These are phyloP conservation scores for Desmodesmus armatus DNA, from an alignment of 139 green algal species.

Conservation along the genomic window DNA sequence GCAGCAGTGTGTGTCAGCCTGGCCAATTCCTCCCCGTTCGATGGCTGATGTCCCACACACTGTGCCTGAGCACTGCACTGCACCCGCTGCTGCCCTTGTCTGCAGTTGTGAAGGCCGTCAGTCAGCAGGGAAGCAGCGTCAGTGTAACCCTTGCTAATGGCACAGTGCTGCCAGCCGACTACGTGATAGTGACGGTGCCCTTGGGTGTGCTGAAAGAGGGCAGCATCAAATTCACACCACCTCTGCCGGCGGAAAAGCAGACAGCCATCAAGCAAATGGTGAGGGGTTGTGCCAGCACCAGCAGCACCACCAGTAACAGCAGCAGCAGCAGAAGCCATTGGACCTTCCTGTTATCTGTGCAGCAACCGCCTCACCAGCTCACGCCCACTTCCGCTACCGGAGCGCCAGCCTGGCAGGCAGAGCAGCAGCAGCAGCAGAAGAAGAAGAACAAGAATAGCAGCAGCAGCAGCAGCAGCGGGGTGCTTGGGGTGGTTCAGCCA, in stretches of 20 bases:
- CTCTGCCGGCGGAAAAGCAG: constrained; percentile 63
- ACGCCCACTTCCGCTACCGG: too few species aligned
- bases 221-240: constrained; percentile 67
- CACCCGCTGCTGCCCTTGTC: too few species aligned
- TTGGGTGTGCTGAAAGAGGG: constrained; percentile 67
- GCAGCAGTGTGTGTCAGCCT: too few species aligned
- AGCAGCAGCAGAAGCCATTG: neutral
- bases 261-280: constrained; percentile 78
- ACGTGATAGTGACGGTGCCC: constrained; percentile 74
- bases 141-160: neutral
- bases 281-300: neutral
- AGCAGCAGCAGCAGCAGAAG: too few species aligned
- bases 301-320: neutral
- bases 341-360: too few species aligned
- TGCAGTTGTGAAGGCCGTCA: constrained; percentile 33
- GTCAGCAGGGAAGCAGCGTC: neutral
- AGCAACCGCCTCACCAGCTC: too few species aligned
- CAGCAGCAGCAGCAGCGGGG: too few species aligned
- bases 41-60: neutral
- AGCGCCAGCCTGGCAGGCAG: too few species aligned
- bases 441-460: too few species aligned
- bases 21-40: too few species aligned
- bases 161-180: constrained; percentile 40
- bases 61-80: neutral
- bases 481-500: too few species aligned